Evolutionary conservation across 768 basidiomycete species (phyloP), one percentile per base, ranked within the genome.

Genomic region (Hirschioporus abietinus): DNA sequence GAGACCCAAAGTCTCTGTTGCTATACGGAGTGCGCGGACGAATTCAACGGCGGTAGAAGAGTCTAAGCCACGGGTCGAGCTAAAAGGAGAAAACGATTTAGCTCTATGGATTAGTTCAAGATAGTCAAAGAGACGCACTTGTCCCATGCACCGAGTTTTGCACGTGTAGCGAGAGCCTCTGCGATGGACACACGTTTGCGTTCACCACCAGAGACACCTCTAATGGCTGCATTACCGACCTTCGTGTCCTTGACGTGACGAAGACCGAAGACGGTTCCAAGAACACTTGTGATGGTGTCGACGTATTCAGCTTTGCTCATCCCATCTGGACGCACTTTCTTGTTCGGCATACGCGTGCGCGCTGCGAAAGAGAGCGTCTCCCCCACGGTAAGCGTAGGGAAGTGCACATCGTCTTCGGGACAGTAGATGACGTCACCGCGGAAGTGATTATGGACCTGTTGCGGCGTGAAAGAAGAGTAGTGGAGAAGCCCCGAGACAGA

Each of bases 181-280:
- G 85, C 83, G 69, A 93, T 90, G n/a, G 89, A 88, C 2, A 94
- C 92, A 12, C 93, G 85, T 75, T 93, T 94, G 71, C 79, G 79
- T 80, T 92, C 88, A 1, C 91, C 91, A 15, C 91, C 90, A 52
- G 84, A 86, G 20, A 92, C 83, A n/a, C 90, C 90, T 15, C 87
- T 81, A 10, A 95, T 83, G 35, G 85, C 83, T 20, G 88, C 90
- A 78, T 95, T 85, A 7, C 95, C 95, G 60, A 96, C 84, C 6
- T 84, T 83, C 0, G 92, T 95, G 65, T 88, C 82, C 72, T 83
- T 82, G 1, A 84, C 88, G 72, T 92, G 91, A 2, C 80, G 78
- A 69, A 96, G 82, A 15, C 94, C 93, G 70, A 95, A 93, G 34
- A 92, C 82, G 0, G 87, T 86, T 72, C 82, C 79, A 24, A 88